A percentile compares a stretch with the other conserved stretches of the same genome.
phyloP scores from a whole-genome alignment of 176 grass and related monocot species.

The Alopecurus myosuroides region DNA sequence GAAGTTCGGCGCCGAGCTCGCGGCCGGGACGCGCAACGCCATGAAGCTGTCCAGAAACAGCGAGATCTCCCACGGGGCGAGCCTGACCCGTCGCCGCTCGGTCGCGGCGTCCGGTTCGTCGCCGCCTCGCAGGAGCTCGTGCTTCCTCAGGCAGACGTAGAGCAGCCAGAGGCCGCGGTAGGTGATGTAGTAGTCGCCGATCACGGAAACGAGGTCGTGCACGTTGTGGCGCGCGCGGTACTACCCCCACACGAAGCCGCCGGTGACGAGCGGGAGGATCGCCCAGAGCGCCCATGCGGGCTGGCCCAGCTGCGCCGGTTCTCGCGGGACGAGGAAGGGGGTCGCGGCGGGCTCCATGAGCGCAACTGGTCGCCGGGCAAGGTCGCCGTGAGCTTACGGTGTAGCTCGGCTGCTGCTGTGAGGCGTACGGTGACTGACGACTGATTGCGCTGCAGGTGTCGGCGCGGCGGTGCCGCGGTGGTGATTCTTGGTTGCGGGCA shows the following conservation, averaged over 20 bases:
- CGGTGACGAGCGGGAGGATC: not conserved
- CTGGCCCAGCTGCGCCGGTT: not conserved
- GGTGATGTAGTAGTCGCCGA: not conserved
- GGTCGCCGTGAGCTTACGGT: not conserved
- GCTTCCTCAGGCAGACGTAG: not conserved
- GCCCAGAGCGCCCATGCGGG: not conserved
- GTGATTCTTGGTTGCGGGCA: too few relatives aligned
- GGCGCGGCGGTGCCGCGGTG: not conserved
- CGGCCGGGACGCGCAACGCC: not conserved
- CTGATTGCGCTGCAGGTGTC: not conserved
- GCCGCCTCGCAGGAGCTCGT: not conserved
- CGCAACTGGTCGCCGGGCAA: not conserved
- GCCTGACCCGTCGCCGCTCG: not conserved
- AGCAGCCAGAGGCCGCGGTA: not conserved
- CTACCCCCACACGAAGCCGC: not conserved
- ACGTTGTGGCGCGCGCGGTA: not conserved
- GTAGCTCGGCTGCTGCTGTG: not conserved
- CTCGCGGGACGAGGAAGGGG: not conserved
- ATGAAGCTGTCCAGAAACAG: not conserved
- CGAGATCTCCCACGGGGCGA: not conserved
- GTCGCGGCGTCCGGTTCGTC: not conserved
- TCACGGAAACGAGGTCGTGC: not conserved
- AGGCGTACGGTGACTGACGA: not conserved
- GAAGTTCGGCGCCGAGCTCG: not conserved
- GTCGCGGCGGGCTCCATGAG: not conserved